Evolutionary conservation across 2,329 filamentous ascomycete species (phyloP).

Genomic region (Microcera coccophila): DNA sequence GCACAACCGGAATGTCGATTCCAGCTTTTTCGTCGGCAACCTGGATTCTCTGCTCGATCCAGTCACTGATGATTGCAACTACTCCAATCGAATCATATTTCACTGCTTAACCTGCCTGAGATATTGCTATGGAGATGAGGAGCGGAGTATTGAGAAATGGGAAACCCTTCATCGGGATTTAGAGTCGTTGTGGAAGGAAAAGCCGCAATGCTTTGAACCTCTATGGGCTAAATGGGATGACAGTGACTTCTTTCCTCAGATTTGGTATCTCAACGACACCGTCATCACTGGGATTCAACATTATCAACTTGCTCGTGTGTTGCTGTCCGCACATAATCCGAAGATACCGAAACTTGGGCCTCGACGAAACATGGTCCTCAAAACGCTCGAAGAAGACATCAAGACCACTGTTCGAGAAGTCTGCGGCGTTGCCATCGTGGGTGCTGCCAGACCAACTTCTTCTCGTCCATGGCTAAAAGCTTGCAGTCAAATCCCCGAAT

Average conservation of each 20-base stretch:
- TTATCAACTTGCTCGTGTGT: constrained; percentile 26
- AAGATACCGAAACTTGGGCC: constrained; percentile 25
- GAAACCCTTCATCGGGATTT: constrained; percentile 20
- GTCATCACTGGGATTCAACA: constrained; percentile 27
- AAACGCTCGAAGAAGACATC: constrained; percentile 26
- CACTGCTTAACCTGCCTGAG: constrained; percentile 28
- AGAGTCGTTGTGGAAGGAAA: constrained; percentile 27
- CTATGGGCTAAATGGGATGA: constrained; percentile 19
- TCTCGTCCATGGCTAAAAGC: too few relatives aligned
- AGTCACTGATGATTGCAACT: constrained; percentile 24
- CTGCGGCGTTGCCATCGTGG: constrained; percentile 28
- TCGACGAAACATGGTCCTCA: constrained; percentile 23
- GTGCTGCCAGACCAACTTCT: too few relatives aligned
- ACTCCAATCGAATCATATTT: constrained; percentile 26
- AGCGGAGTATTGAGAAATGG: constrained; percentile 22
- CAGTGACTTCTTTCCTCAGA: constrained; percentile 18
- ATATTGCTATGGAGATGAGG: constrained; percentile 28
- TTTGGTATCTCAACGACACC: constrained; percentile 26
- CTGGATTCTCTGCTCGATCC: constrained; percentile 19
- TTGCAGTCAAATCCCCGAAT: constrained; percentile 23
- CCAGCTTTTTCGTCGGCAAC: constrained; percentile 24
- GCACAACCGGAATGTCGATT: constrained; percentile 26
- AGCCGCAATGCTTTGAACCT: constrained; percentile 27
- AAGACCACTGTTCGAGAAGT: constrained; percentile 26
- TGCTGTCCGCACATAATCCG: constrained; percentile 28